Conservation (phyloP, 129 eudicot genomes). For the Saussurea involucrata region DNA sequence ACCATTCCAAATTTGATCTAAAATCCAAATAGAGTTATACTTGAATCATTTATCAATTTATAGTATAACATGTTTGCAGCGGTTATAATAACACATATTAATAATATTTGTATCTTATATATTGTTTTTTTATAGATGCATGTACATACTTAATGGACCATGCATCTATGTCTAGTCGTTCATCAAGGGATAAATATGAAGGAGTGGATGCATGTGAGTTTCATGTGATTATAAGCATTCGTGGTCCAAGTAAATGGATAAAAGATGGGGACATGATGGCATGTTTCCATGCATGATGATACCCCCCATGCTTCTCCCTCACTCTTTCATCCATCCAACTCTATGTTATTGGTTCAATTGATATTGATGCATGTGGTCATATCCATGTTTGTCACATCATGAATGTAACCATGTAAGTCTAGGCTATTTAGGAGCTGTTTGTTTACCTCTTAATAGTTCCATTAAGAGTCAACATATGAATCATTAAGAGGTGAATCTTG, state of each 20-base stretch:
- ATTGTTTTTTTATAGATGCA: neutral
- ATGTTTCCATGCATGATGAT: neutral
- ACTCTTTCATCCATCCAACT: neutral
- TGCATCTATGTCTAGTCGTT: neutral
- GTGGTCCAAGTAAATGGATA: neutral
- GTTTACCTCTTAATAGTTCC: too few species aligned
- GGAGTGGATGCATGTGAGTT: neutral
- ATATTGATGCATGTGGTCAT: neutral
- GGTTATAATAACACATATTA: neutral
- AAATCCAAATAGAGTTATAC: neutral
- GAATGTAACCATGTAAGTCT: neutral
- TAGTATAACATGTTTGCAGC: neutral
- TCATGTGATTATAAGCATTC: neutral
- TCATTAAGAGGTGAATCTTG: too few species aligned
- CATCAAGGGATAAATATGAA: neutral
- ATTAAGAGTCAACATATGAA: too few species aligned
- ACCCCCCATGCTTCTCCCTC: neutral
- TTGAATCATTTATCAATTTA: neutral
- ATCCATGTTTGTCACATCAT: neutral
- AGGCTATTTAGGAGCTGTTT: too few species aligned
- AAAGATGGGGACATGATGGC: neutral
- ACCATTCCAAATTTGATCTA: neutral
- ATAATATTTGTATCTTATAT: neutral
- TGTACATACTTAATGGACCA: neutral
- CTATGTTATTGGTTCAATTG: neutral